Base-by-base conservation (phyloP, 2,329 filamentous ascomycete species). In the Fusarium sp. region DNA sequence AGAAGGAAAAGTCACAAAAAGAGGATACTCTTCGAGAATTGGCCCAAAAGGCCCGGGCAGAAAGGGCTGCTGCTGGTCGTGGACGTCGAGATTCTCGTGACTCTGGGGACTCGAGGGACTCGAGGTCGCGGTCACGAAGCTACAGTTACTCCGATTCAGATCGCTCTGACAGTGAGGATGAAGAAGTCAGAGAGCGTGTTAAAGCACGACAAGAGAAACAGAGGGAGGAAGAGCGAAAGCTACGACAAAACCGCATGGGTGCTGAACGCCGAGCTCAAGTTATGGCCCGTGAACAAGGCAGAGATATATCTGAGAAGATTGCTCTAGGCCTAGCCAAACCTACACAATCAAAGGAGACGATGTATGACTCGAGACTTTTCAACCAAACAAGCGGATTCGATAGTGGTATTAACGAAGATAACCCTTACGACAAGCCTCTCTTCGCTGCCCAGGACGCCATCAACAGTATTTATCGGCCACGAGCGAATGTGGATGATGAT, bases 321-420 rank as follows among this genome's bases (percentile, higher is more conserved):
- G 96, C 96, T 3, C 88, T 99, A 11, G 96, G 96, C 7, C 85
- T 98, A 55, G 96, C 96, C 11, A 99, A 98, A 83, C 96, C 96
- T 6, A 98, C 96, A 8, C 93, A 96, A 80, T 93, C 92, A 57
- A 92, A 92, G 63, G 96, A 99, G 82, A 92, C 93, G 31, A 98
- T 98, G 96, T 99, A 97, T 85, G 96, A 99, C 84, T 97, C 95
- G 5, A 89, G 96, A 45, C 85, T 99, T 36, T 99, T 99, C 84
- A 98, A 98, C 84, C 94, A 97, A 84, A 93, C 91, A 11, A 95
- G 93, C 77, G 96, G 96, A 0, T 97, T 99, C 81, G 92, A 95
- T 76, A 90, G 91, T 59, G 96, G 96, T 1, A 95, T 98, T 88
- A 99, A 99, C 82, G 96, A 99, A 82, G 96, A 99, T 82, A 96